A percentile compares a stretch with the other conserved stretches of the same genome.
These are phyloP conservation scores for Erodium maritimum DNA, from an alignment of 345 rosid species.

Conservation along the genomic window DNA sequence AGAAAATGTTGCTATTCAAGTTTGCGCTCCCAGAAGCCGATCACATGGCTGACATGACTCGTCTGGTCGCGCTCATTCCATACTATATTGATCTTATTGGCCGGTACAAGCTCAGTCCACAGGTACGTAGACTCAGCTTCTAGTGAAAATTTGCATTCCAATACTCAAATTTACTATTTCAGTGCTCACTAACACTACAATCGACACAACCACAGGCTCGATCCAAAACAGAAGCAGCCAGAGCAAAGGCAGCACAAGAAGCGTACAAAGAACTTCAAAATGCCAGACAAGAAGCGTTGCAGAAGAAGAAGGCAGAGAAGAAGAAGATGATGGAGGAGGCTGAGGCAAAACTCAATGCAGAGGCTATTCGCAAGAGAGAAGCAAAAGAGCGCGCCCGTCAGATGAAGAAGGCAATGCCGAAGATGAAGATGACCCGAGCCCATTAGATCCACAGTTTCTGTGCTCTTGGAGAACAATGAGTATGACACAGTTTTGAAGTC, in stretches of 20 bases:
- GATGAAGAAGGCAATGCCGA: conserved; percentile 70
- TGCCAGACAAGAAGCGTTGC: conserved; percentile 89
- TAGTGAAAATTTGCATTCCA: too few species aligned
- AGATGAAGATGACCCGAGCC: conserved; percentile 70
- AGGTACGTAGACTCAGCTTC: conserved; percentile 28
- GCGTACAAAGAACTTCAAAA: conserved; percentile 75
- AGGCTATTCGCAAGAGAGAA: conserved; percentile 71
- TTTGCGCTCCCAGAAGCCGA: conserved; percentile 76
- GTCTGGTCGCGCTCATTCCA: conserved; percentile 71
- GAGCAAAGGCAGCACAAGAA: conserved; percentile 77
- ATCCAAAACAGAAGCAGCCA: conserved; percentile 69
- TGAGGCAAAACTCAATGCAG: conserved; percentile 77
- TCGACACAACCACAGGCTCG: conserved; percentile 38
- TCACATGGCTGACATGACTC: conserved; percentile 73
- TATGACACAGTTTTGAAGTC: too few species aligned
- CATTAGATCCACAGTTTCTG: conserved; percentile 20
- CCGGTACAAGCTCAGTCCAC: conserved; percentile 83
- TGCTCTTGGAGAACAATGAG: not conserved
- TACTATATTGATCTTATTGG: conserved; percentile 89
- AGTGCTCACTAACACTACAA: too few species aligned
- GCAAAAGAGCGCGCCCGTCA: conserved; percentile 81
- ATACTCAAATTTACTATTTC: too few species aligned
- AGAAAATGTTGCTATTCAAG: conserved; percentile 78
- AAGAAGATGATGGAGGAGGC: conserved; percentile 74
- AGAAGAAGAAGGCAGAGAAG: conserved; percentile 75